Percentiles rank a stretch among this genome's conserved stretches.
phyloP scores from a whole-genome alignment of 2,329 filamentous ascomycete species.

The Neodidymelliopsis sp. region DNA sequence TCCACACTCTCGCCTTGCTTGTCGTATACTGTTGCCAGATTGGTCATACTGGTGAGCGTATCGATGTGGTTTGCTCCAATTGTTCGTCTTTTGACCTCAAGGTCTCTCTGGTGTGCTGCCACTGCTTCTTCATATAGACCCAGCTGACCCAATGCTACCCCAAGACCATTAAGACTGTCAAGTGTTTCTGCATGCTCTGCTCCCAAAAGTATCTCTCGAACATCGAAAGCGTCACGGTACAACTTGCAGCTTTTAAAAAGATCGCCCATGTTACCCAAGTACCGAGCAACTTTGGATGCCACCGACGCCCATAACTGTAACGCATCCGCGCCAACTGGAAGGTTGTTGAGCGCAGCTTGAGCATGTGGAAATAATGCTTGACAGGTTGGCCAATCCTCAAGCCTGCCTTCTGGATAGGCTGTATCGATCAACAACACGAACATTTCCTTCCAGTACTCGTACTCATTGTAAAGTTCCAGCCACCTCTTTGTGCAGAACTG shows the following conservation, averaged over 20 bases:
- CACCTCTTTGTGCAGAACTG: conserved; percentile 28
- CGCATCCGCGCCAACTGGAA: background rate
- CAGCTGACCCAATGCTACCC: background rate
- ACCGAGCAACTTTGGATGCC: background rate
- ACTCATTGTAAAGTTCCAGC: conserved; percentile 29
- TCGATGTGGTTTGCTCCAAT: background rate
- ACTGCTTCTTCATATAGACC: conserved; percentile 7
- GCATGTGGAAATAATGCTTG: conserved; percentile 22
- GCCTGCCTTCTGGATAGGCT: background rate
- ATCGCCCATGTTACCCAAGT: background rate
- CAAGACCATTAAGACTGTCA: conserved; percentile 5
- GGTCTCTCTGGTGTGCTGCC: conserved; percentile 2
- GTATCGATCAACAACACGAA: conserved; percentile 6
- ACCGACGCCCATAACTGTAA: conserved; percentile 13
- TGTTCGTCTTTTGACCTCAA: conserved; percentile 3
- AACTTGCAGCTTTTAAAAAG: background rate
- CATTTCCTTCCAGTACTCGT: conserved; percentile 18
- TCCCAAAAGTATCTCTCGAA: background rate
- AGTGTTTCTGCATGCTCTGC: background rate
- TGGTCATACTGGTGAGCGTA: conserved; percentile 5
- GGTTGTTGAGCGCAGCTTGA: conserved; percentile 2
- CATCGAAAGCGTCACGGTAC: background rate
- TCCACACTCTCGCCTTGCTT: conserved; percentile 1
- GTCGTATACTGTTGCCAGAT: conserved; percentile 7
- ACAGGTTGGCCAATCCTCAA: conserved; percentile 20